phyloP scores from a whole-genome alignment of 192 early-diverging fungal genomes.

The Coemansia reversa region DNA sequence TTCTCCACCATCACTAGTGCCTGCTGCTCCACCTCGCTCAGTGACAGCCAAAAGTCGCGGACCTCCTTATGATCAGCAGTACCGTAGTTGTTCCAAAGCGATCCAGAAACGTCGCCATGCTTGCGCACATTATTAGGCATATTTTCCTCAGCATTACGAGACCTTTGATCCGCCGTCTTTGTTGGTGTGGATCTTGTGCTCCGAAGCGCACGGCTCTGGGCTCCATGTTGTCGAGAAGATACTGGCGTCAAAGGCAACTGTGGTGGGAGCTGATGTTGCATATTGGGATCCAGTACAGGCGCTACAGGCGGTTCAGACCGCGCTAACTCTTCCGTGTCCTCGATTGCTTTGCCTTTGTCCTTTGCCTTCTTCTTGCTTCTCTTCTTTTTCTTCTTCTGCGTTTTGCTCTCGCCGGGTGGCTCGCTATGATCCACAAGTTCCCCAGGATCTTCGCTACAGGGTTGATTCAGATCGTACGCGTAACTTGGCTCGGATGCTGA shows the following conservation, averaged over 20 bases:
- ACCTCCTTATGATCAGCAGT: conserved; percentile 34
- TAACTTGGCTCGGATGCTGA: background rate
- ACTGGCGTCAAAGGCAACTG: background rate
- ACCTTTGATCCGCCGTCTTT: background rate
- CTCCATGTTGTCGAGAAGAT: background rate
- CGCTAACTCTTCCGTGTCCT: background rate
- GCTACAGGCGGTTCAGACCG: background rate
- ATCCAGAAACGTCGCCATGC: background rate
- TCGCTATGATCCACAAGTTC: background rate
- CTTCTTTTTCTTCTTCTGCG: conserved; percentile 31
- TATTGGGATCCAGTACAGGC: background rate
- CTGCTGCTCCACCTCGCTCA: conserved; percentile 34
- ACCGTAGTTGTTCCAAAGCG: conserved; percentile 31
- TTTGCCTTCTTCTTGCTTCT: conserved; percentile 25
- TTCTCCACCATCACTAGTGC: conserved; percentile 38
- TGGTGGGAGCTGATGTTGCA: background rate
- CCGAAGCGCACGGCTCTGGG: background rate
- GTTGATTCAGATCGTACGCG: background rate
- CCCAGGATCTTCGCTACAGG: background rate
- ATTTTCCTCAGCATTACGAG: background rate
- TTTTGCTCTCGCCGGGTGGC: background rate
- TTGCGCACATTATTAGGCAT: background rate
- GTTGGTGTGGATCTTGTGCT: background rate
- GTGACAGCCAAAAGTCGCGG: conserved; percentile 39
- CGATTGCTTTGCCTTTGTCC: conserved; percentile 12